Base-by-base conservation (phyloP, 1,139 yeast genomes). In the Arxiozyma slooffiae region DNA sequence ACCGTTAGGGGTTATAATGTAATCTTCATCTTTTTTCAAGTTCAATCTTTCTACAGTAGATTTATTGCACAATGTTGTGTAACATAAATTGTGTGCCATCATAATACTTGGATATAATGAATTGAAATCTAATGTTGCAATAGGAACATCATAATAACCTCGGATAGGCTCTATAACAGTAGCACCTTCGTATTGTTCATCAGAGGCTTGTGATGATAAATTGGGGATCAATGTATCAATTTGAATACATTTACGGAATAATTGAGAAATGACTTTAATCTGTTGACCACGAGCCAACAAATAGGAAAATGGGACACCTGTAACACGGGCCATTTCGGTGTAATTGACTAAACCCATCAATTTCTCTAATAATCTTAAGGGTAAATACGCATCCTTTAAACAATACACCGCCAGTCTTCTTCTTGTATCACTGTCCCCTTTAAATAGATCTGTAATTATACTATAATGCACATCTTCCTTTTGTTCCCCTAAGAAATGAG, bases 61-160 rank as follows among this genome's bases (percentile, higher is more conserved):
- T 55, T 78, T 80, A 58, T 79, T 85, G 49, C 92, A 69, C 43
- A 92, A 71, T 0, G 98, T 90, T 0, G 98, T 92, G 67, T 94
- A 94, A 67, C 99, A 94, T 53, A 94, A 73, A 67, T 94, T 94
- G 67, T 94, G 99, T 0, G 99, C 98, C 97, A 92, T 92, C 97
- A 94, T 94, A 62, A 94, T 94, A 53, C 97, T 87, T 7, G 99
- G 99, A 68, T 94, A 94, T 75, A 94, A 77, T 46, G 97, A 88
- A 58, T 96, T 89, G 78, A 94, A 94, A 82, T 94, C 99, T 59
- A 94, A 75, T 0, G 99, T 94, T 1, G 98, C 96, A 64, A 94
- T 92, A 0, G 99, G 99, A 9, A 86, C 92, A 68, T 89, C 96
- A 62, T 94, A 94, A 68, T 89, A 94, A 0, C 98, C 98, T 66